Evolutionary conservation across 2,329 filamentous ascomycete species (phyloP).

Genomic region (Acrocalymma vagum): DNA sequence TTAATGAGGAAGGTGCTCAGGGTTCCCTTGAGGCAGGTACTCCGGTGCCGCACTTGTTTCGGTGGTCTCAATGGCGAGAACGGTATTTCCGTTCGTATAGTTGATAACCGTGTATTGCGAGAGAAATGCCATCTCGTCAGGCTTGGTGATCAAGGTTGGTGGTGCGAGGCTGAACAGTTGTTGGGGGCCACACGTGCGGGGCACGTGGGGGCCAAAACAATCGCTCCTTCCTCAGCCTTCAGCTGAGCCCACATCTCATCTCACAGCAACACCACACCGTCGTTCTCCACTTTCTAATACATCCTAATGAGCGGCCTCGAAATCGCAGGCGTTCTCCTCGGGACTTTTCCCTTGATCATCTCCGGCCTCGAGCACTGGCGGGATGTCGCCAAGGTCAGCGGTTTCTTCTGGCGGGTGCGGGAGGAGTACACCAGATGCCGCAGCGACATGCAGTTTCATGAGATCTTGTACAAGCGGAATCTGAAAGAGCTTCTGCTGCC

Average conservation of each 20-base stretch:
- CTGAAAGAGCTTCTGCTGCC: slow-evolving; percentile 22
- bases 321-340: slow-evolving; percentile 26
- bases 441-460: slow-evolving; percentile 16
- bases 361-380: slow-evolving; percentile 24
- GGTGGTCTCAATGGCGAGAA: too few relatives aligned
- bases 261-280: neutral
- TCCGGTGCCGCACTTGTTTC: too few relatives aligned
- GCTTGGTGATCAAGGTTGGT: too few relatives aligned
- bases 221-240: too few relatives aligned
- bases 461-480: slow-evolving; percentile 22
- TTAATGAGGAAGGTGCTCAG: too few relatives aligned
- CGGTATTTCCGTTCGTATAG: too few relatives aligned
- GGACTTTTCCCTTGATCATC: slow-evolving; percentile 23
- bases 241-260: neutral
- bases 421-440: slow-evolving; percentile 21
- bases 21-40: too few relatives aligned
- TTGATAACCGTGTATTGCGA: too few relatives aligned
- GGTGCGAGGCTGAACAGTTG: too few relatives aligned
- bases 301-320: slow-evolving; percentile 25
- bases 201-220: too few relatives aligned
- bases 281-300: neutral
- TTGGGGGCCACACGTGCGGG: too few relatives aligned
- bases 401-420: slow-evolving; percentile 21
- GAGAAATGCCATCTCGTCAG: too few relatives aligned
- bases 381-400: slow-evolving; percentile 21